Evolutionary conservation across 2,329 filamentous ascomycete genomes (phyloP), one percentile per base, ranked within the genome.

Genomic region (Phoma sp.): DNA sequence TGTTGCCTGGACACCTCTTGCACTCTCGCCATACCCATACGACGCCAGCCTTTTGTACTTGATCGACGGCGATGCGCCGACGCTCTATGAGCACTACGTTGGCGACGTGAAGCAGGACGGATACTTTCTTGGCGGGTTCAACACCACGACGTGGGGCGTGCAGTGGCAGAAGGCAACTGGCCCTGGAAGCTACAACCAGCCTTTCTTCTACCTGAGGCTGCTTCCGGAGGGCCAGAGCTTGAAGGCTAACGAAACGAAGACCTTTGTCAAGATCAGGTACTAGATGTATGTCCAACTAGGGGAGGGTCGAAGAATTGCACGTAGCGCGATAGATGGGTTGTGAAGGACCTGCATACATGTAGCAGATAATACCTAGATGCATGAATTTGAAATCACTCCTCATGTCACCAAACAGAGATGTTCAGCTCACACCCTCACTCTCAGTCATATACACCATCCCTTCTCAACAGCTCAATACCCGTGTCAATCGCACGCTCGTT

Each of bases 111-210:
- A 68, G 58, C 62, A 68, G 31, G 48, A 55, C 21, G 65, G 63
- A 4, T 48, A 55, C 10, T 67, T 62, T 44, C 27, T 67, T 6
- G 64, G 64, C 4, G 63, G 63, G 4, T 63, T 57, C 36, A 56
- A 64, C 24, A 58, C 49, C 8, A 63, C 63, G 15, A 61, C 58
- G 6, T 68, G 61, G 64, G 65, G 61, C 6, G 60, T 64, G 24
- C 53, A 58, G 57, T 66, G 64, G 49, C 40, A 57, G 9, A 27
- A 57, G 4, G 38, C 51, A 7, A 33, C 25, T 15, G 41, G 49
- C 4, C 29, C 46, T 13, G 55, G 49, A 0, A 52, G 47, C n/a
- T 48, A 51, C 41, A 41, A 46, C 19, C 22, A 38, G 38, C 60
- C 60, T 3, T 63, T 61, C 37, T 65, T 43, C 39, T 51, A 51